Conservation (phyloP, 257 asterid species). For the Schizonepeta tenuifolia region DNA sequence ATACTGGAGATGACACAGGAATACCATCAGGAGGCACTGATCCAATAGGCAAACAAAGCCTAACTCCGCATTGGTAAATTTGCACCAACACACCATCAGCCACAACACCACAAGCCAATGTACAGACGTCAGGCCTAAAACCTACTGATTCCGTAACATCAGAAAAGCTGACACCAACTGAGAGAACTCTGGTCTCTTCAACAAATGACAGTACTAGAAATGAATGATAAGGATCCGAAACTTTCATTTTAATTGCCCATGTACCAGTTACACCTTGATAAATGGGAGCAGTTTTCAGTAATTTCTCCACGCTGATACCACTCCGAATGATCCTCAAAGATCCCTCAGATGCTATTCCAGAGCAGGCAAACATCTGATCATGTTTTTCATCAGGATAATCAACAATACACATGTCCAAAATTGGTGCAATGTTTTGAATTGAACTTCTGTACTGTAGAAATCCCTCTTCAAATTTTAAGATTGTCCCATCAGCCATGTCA, state of each 20-base stretch:
- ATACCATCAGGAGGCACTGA: conserved; percentile 59
- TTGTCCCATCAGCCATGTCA: conserved; percentile 98
- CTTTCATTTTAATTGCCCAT: conserved; percentile 83
- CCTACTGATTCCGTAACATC: conserved; percentile 94
- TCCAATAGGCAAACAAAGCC: conserved; percentile 72
- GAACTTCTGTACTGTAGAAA: conserved; percentile 67
- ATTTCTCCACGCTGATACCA: conserved; percentile 92
- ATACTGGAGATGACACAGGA: conserved; percentile 60
- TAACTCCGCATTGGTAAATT: conserved; percentile 78
- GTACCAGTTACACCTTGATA: conserved; percentile 94
- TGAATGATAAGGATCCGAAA: conserved; percentile 76
- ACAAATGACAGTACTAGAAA: conserved; percentile 91
- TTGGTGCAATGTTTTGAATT: conserved; percentile 91
- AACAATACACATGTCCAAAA: conserved; percentile 85
- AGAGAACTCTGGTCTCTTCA: conserved; percentile 96
- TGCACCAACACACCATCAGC: conserved; percentile 82
- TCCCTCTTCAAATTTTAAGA: conserved; percentile 77
- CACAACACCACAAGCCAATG: conserved; percentile 93
- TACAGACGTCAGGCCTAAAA: conserved; percentile 83
- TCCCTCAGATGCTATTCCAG: conserved; percentile 96
- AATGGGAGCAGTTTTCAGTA: conserved; percentile 84
- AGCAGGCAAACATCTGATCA: conserved; percentile 97
- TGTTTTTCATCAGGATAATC: conserved; percentile 82
- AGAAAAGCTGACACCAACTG: conserved; percentile 91
- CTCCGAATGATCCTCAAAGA: conserved; percentile 84